Evolutionary conservation across 2,329 filamentous ascomycete genomes (phyloP), one percentile per base, ranked within the genome.

Genomic region (Plectosphaerella plurivora): DNA sequence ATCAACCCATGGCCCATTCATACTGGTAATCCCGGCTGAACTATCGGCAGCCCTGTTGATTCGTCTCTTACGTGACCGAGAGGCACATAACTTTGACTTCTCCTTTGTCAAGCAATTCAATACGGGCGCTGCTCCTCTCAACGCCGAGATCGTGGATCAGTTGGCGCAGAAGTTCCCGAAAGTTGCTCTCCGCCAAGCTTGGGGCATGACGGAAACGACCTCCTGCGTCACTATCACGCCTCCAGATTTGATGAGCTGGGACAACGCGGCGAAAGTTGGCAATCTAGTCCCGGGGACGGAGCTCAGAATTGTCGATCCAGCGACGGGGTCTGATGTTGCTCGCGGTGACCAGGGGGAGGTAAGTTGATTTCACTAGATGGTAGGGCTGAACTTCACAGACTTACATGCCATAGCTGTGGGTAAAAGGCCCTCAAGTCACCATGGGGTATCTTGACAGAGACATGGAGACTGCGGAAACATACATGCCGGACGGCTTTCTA

Each of bases 161-260:
- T 68, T 87, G 15, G 66, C 79, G 52, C 69, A 73, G 54, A 77
- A 74, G 47, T 86, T 85, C 59, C 83, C 83, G 0, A 67, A 74
- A 1, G 82, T 77, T 0, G 81, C 81, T 0, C 83, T 87, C 65
- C 82, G 82, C 58, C 83, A 86, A 60, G 82, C 82, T 1, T 87
- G 86, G 59, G 84, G 84, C 25, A 87, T 88, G 83, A 88, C 84
- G 0, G 84, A 87, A 63, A 79, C 74, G 14, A 36, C 33, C 8
- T 36, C 33, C 33, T 36, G 33, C 33, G 33, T 36, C 33, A 36
- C 33, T 36, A 8, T 36, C 33, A 36, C 33, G 33, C 33, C 33
- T 36, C 33, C 33, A 9, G 33, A 14, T 9, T 14, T 36, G 8
- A 36, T 36, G 33, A 36, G 33, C 33, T 36, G 33, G 33, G 33